These are phyloP conservation scores for Colletotrichum cereale DNA, from an alignment of 2,329 filamentous ascomycete species.

Conservation along the genomic window DNA sequence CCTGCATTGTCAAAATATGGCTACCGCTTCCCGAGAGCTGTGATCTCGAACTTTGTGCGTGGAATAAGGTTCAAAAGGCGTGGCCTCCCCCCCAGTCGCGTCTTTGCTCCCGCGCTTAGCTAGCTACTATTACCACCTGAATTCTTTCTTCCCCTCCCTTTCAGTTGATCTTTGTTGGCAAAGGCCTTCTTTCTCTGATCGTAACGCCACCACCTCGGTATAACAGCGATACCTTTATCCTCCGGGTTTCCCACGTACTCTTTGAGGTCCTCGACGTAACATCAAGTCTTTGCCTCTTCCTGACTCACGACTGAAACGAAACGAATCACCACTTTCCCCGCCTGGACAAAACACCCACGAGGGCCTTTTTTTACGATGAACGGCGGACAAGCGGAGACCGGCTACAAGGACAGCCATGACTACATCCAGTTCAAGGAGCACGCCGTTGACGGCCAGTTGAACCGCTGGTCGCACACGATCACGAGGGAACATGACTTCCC, in stretches of 20 bases:
- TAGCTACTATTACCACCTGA: neutral
- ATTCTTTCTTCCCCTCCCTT: neutral
- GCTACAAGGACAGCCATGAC: slow-evolving; percentile 61
- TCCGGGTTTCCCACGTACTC: neutral
- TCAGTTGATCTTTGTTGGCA: neutral
- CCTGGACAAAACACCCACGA: neutral
- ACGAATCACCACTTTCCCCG: neutral
- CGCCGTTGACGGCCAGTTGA: slow-evolving; percentile 71
- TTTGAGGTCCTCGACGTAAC: neutral
- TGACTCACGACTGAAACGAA: neutral
- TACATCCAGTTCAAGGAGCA: slow-evolving; percentile 67
- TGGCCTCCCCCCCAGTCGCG: slow-evolving; percentile 4
- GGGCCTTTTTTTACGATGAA: slow-evolving; percentile 18
- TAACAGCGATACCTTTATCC: neutral
- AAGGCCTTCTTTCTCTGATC: neutral
- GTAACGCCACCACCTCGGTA: neutral
- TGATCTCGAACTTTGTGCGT: slow-evolving; percentile 1
- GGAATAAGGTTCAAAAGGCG: slow-evolving; percentile 33
- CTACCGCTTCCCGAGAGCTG: neutral
- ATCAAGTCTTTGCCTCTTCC: neutral
- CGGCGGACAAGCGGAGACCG: slow-evolving; percentile 25
- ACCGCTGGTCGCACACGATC: slow-evolving; percentile 86
- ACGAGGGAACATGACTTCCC: slow-evolving; percentile 92
- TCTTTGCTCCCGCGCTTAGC: neutral
- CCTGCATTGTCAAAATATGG: slow-evolving; percentile 7